These are phyloP conservation scores for Sutorius eximius DNA, from an alignment of 1,284 basidiomycete genomes.

Conservation along the genomic window DNA sequence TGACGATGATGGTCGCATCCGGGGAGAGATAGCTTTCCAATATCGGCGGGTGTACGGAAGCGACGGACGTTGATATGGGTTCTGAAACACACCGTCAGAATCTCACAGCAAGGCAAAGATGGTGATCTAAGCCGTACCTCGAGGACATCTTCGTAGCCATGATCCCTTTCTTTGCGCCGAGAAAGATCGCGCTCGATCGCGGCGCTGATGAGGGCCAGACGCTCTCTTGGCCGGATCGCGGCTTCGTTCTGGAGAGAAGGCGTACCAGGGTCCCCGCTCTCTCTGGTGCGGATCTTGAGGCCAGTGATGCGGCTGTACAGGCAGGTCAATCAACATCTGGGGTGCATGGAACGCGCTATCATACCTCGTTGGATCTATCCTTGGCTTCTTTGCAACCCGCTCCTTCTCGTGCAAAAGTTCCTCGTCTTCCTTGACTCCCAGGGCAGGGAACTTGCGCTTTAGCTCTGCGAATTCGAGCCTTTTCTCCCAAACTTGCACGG, in stretches of 20 bases:
- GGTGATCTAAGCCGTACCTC: constrained; percentile 52
- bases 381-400: constrained; percentile 59
- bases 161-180: constrained; percentile 72
- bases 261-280: constrained; percentile 45
- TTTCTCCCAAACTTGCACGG: constrained; percentile 75
- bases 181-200: constrained; percentile 69
- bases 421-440: constrained; percentile 78
- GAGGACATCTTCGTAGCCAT: constrained; percentile 83
- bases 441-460: constrained; percentile 71
- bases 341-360: constrained; percentile 3
- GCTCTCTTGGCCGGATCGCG: constrained; percentile 64
- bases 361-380: constrained; percentile 43
- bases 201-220: constrained; percentile 58
- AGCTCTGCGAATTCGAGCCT: constrained; percentile 76
- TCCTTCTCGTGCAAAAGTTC: constrained; percentile 81
- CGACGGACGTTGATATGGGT: constrained; percentile 57
- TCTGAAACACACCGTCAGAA: constrained; percentile 39
- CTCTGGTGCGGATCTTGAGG: constrained; percentile 49
- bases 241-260: constrained; percentile 46
- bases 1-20: constrained; percentile 37
- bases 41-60: constrained; percentile 51
- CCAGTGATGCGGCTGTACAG: constrained; percentile 44
- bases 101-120: neutral
- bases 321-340: neutral
- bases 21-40: constrained; percentile 59